phyloP scores from a whole-genome alignment of 768 basidiomycete species.

The Mycena rosella region DNA sequence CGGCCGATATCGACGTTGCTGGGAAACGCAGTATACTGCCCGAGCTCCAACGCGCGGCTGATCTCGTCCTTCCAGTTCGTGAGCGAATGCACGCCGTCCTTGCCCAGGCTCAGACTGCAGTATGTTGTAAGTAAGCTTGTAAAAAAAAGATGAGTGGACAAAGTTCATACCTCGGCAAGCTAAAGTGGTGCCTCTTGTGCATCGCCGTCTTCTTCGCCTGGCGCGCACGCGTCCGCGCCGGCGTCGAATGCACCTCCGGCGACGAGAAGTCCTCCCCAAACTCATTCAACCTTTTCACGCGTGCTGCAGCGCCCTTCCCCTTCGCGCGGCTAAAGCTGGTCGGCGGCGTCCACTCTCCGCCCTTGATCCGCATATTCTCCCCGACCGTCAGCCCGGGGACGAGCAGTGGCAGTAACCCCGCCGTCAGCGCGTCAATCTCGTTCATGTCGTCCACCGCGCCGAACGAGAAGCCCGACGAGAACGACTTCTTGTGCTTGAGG shows the following conservation, averaged over 20 bases:
- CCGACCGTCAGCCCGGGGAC: slow-evolving; percentile 76
- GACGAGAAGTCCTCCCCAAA: slow-evolving; percentile 67
- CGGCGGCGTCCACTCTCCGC: slow-evolving; percentile 58
- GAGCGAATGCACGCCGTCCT: slow-evolving; percentile 66
- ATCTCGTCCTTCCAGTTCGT: slow-evolving; percentile 68
- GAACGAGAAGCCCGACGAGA: slow-evolving; percentile 75
- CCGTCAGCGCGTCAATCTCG: slow-evolving; percentile 80
- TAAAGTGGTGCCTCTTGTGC: slow-evolving; percentile 74
- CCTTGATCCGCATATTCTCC: slow-evolving; percentile 65
- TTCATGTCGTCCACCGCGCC: slow-evolving; percentile 67
- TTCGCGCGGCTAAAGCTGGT: slow-evolving; percentile 57
- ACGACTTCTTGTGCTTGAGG: slow-evolving; percentile 71
- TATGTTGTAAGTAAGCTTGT: slow-evolving; percentile 19
- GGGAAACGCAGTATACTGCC: slow-evolving; percentile 54
- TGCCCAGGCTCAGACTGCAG: slow-evolving; percentile 70
- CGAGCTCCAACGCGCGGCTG: slow-evolving; percentile 61
- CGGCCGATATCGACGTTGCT: slow-evolving; percentile 56
- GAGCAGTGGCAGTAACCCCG: slow-evolving; percentile 75
- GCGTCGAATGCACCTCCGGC: slow-evolving; percentile 72
- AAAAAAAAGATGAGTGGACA: neutral
- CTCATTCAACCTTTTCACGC: slow-evolving; percentile 53
- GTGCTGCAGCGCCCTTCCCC: slow-evolving; percentile 51
- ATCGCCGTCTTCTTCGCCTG: slow-evolving; percentile 59
- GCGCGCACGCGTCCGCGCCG: slow-evolving; percentile 54
- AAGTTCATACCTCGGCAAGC: slow-evolving; percentile 70